Conservation (phyloP, 2,329 filamentous ascomycete genomes). For the Phialocephala subalpina region DNA sequence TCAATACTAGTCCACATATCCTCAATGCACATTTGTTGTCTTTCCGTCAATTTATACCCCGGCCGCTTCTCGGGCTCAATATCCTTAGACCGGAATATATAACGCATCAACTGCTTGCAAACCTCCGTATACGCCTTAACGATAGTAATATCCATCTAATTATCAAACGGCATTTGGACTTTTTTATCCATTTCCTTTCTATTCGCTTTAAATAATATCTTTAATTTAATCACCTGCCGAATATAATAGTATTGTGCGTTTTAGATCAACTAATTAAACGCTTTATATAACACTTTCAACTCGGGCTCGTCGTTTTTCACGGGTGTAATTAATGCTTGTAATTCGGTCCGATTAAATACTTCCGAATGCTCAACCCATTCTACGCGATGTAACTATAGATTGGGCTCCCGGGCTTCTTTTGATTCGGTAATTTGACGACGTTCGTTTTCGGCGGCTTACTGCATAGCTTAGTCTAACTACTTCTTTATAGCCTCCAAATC, state of each 20-base stretch:
- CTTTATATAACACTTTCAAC: constrained; percentile 2
- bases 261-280: constrained; percentile 10
- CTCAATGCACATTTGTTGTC: constrained; percentile 1
- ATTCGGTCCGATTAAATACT: constrained; percentile 1
- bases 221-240: constrained; percentile 6
- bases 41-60: not conserved
- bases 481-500: too few species aligned
- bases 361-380: constrained; percentile 2
- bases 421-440: constrained; percentile 1
- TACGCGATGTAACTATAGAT: constrained; percentile 8
- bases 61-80: not conserved
- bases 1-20: constrained; percentile 9
- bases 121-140: not conserved
- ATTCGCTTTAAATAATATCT: not conserved
- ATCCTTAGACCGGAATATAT: constrained; percentile 6
- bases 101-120: constrained; percentile 7
- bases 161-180: not conserved
- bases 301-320: constrained; percentile 1
- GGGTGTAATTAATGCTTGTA: constrained; percentile 1
- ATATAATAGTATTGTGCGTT: constrained; percentile 13
- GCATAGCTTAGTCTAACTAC: not conserved
- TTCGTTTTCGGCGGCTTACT: not conserved
- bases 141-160: not conserved
- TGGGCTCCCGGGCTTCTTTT: constrained; percentile 1
- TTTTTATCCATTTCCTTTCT: too few species aligned